A percentile compares a stretch with the other conserved stretches of the same genome.
phyloP scores from a whole-genome alignment of 495 filamentous ascomycete genomes.

The Chaetomium fimeti region DNA sequence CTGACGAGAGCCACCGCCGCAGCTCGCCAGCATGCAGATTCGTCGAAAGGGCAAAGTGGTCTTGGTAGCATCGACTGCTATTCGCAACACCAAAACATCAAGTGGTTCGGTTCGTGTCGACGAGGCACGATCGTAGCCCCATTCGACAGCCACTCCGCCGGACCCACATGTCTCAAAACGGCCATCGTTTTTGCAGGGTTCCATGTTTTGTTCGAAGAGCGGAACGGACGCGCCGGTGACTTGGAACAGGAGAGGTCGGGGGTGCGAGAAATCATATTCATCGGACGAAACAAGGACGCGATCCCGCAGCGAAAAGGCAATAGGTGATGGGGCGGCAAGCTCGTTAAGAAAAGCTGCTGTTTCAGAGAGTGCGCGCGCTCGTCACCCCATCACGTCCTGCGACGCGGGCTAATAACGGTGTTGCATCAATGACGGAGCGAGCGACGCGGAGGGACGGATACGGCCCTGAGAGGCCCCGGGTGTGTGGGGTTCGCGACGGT shows the following conservation, averaged over 20 bases:
- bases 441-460: neutral
- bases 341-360: conserved; percentile 20
- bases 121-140: conserved; percentile 16
- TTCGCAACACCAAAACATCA: conserved; percentile 14
- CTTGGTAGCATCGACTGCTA: conserved; percentile 6
- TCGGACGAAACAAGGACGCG: neutral
- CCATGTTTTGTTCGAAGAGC: neutral
- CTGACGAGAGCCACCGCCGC: neutral
- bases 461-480: neutral
- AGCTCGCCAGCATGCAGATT: conserved; percentile 11
- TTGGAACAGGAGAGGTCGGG: neutral
- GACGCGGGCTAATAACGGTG: conserved; percentile 16
- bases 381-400: conserved; percentile 22
- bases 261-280: neutral
- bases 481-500: neutral
- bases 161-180: conserved; percentile 10
- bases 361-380: conserved; percentile 25
- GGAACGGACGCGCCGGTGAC: neutral
- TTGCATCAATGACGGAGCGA: conserved; percentile 15
- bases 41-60: neutral
- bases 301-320: conserved; percentile 2
- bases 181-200: conserved; percentile 1
- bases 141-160: conserved; percentile 24
- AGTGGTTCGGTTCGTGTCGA: conserved; percentile 16
- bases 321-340: neutral